These are phyloP conservation scores for Leccinum pseudoinsigne DNA, from an alignment of 1,284 basidiomycete genomes.

Conservation along the genomic window DNA sequence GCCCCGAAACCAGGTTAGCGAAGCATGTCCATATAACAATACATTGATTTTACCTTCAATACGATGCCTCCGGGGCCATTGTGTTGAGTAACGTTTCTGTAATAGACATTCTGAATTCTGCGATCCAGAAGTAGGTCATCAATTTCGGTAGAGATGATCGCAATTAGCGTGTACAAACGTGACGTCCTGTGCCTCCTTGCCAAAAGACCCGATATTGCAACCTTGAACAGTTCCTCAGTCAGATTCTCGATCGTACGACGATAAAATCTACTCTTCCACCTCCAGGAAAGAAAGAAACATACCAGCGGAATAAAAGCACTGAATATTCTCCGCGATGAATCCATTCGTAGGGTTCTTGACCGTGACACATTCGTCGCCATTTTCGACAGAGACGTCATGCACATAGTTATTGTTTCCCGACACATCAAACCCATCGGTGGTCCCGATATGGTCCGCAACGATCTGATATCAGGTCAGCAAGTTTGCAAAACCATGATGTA, in stretches of 20 bases:
- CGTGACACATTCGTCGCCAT: conserved; percentile 21
- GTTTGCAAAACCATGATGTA: not conserved
- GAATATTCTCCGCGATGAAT: conserved; percentile 16
- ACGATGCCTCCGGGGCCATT: conserved; percentile 1
- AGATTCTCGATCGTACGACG: not conserved
- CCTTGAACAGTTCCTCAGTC: conserved; percentile 8
- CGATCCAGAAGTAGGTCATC: not conserved
- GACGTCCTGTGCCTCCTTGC: not conserved
- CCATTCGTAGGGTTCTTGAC: conserved; percentile 17
- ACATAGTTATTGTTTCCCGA: conserved; percentile 17
- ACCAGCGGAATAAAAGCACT: conserved; percentile 17
- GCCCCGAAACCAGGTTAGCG: not conserved
- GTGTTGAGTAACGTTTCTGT: not conserved
- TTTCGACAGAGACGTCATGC: conserved; percentile 23
- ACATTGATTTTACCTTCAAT: conserved; percentile 9
- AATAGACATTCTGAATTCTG: conserved; percentile 14
- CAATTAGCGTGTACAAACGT: conserved; percentile 2
- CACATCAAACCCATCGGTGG: conserved; percentile 18
- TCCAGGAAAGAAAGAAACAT: not conserved
- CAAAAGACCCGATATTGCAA: conserved; percentile 22
- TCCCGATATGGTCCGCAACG: conserved; percentile 18
- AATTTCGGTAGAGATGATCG: not conserved
- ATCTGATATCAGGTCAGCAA: conserved; percentile 8
- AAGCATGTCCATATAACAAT: not conserved
- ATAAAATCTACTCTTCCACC: not conserved